A percentile compares a stretch with the other conserved stretches of the same genome.
Conservation (phyloP, 139 green algal genomes). For the Nannochloris sp. region DNA sequence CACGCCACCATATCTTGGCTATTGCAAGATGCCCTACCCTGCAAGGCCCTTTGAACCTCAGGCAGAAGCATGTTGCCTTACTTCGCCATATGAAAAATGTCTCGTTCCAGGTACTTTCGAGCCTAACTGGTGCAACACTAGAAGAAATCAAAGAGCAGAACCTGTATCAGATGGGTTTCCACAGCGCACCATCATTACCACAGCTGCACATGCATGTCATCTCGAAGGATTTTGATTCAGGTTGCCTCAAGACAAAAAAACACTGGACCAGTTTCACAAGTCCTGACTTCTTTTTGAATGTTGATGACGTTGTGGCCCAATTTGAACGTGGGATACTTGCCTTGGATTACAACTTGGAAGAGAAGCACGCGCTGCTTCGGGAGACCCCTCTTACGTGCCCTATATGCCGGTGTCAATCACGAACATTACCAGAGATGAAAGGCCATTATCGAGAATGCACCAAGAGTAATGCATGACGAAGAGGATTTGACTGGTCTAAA, state of each 20-base stretch:
- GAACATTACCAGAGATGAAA: too few species aligned
- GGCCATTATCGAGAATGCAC: too few species aligned
- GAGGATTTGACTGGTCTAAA: too few species aligned
- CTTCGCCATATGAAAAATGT: constrained; percentile 51
- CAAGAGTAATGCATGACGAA: too few species aligned
- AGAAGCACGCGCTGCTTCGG: constrained; percentile 43
- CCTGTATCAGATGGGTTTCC: constrained; percentile 65
- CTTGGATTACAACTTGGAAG: constrained; percentile 18
- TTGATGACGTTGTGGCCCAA: constrained; percentile 22
- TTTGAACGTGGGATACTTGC: constrained; percentile 9
- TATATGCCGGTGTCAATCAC: too few species aligned
- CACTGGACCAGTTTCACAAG: constrained; percentile 77
- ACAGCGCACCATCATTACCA: constrained; percentile 61
- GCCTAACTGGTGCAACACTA: too few species aligned
- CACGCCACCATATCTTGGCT: constrained; percentile 49
- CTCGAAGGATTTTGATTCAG: constrained; percentile 45
- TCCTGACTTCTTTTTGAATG: constrained; percentile 62
- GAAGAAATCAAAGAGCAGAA: background rate
- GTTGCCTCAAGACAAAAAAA: constrained; percentile 67
- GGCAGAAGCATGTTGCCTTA: constrained; percentile 35
- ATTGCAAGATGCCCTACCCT: constrained; percentile 41
- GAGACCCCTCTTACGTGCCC: constrained; percentile 37
- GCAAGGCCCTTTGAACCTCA: constrained; percentile 33
- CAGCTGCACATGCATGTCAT: constrained; percentile 87
- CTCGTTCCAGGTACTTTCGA: background rate